These are phyloP conservation scores for Podospora tetraspora DNA, from an alignment of 495 filamentous ascomycete species.

Conservation along the genomic window DNA sequence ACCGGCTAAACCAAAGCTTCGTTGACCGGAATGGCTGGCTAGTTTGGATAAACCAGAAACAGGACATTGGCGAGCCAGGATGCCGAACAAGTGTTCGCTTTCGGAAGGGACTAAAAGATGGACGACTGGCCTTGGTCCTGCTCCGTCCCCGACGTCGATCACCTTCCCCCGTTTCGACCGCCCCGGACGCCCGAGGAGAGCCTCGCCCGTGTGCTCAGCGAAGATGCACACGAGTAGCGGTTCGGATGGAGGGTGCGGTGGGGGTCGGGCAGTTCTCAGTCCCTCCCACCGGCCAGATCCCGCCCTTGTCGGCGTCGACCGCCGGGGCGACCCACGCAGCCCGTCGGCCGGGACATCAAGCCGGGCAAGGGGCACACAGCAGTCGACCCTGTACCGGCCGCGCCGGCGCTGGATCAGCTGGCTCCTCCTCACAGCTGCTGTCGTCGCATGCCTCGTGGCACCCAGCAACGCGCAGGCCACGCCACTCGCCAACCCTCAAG, in stretches of 20 bases:
- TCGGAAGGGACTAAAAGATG: not conserved
- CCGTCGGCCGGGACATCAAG: not conserved
- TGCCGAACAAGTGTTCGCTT: not conserved
- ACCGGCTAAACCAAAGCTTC: not conserved
- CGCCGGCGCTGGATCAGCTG: slow-evolving; percentile 5
- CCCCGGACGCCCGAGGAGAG: not conserved
- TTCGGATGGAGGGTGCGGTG: not conserved
- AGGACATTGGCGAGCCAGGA: not conserved
- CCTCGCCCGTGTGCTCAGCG: not conserved
- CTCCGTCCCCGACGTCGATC: not conserved
- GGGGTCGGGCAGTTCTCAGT: not conserved
- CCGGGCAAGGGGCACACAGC: not conserved
- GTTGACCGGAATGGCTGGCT: not conserved
- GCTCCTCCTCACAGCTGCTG: slow-evolving; percentile 11
- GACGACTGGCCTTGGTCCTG: not conserved
- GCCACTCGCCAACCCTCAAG: not conserved
- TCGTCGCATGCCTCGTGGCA: slow-evolving; percentile 6
- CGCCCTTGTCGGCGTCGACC: slow-evolving; percentile 4
- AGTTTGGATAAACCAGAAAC: not conserved
- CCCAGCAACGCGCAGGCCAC: not conserved
- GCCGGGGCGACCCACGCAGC: not conserved
- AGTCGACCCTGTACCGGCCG: not conserved
- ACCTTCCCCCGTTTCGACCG: not conserved
- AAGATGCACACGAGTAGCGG: not conserved
- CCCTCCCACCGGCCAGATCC: slow-evolving; percentile 1